Evolutionary conservation across 1,139 yeast species (phyloP).

Genomic region (Scheffersomyces stambukii): DNA sequence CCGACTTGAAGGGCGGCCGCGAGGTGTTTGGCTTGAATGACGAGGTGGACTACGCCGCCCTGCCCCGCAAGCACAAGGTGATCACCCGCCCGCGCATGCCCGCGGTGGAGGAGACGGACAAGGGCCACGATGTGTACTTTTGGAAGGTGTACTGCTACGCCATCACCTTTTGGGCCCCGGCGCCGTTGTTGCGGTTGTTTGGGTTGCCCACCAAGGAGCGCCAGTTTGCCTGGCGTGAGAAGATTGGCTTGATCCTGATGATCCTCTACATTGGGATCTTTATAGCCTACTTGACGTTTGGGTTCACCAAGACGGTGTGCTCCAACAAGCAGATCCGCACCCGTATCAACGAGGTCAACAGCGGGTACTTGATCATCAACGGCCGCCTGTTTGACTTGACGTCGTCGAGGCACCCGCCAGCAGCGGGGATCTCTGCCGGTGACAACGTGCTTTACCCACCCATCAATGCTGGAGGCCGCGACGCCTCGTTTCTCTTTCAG

Average conservation of each 20-base stretch:
- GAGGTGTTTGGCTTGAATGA: slow-evolving; percentile 61
- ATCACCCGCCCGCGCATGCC: slow-evolving; percentile 8
- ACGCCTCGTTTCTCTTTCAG: slow-evolving; percentile 86
- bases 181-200: slow-evolving; percentile 62
- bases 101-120: slow-evolving; percentile 9
- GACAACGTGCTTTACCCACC: slow-evolving; percentile 81
- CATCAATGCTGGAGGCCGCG: slow-evolving; percentile 81
- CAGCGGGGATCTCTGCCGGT: slow-evolving; percentile 67
- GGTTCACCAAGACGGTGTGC: slow-evolving; percentile 86
- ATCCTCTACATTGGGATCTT: slow-evolving; percentile 71
- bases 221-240: slow-evolving; percentile 96
- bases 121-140: slow-evolving; percentile 40
- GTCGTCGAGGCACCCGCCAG: slow-evolving; percentile 71
- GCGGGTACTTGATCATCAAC: slow-evolving; percentile 68
- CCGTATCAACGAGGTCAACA: slow-evolving; percentile 52
- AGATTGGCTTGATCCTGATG: slow-evolving; percentile 76
- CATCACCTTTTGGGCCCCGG: slow-evolving; percentile 91
- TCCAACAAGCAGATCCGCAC: slow-evolving; percentile 46
- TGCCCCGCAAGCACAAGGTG: slow-evolving; percentile 26
- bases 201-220: slow-evolving; percentile 79
- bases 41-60: slow-evolving; percentile 30
- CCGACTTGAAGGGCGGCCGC: slow-evolving; percentile 34
- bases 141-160: slow-evolving; percentile 82
- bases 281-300: slow-evolving; percentile 86
- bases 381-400: slow-evolving; percentile 78